Conservation (phyloP, 225 moss, liverwort and hornwort species). For the Physcomitrium patens region DNA sequence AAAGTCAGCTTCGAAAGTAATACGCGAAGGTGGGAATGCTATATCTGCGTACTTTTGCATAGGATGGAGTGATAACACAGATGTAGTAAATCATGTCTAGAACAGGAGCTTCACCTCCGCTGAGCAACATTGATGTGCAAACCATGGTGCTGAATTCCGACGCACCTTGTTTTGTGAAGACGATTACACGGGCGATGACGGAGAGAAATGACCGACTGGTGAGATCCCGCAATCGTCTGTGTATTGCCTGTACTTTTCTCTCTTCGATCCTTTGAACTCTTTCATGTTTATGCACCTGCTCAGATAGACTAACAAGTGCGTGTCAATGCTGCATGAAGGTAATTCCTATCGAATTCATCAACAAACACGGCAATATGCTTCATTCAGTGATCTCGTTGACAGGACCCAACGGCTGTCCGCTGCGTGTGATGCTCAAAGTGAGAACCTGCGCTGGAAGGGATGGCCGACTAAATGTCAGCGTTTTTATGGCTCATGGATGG, state of each 20-base stretch:
- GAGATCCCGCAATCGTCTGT: neutral
- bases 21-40: neutral
- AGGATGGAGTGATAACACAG: neutral
- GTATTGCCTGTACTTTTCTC: neutral
- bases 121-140: slow-evolving; percentile 6
- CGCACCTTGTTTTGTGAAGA: slow-evolving; percentile 32
- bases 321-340: slow-evolving; percentile 11
- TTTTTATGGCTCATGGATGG: slow-evolving; percentile 34
- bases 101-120: slow-evolving; percentile 20
- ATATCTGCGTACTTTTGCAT: neutral
- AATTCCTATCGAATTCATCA: slow-evolving; percentile 19
- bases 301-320: neutral
- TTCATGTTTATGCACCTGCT: slow-evolving; percentile 8
- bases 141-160: slow-evolving; percentile 8
- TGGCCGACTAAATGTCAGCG: neutral
- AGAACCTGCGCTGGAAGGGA: neutral
- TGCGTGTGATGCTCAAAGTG: slow-evolving; percentile 19
- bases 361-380: slow-evolving; percentile 18
- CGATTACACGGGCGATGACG: slow-evolving; percentile 27
- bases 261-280: neutral
- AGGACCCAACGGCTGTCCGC: slow-evolving; percentile 18
- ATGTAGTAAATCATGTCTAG: slow-evolving; percentile 2
- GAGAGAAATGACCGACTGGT: slow-evolving; percentile 8
- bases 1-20: neutral
- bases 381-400: slow-evolving; percentile 29